A percentile compares a stretch with the other conserved stretches of the same genome.
These are phyloP conservation scores for Aspergillus saccharolyticus DNA, from an alignment of 495 filamentous ascomycete species.

Conservation along the genomic window DNA sequence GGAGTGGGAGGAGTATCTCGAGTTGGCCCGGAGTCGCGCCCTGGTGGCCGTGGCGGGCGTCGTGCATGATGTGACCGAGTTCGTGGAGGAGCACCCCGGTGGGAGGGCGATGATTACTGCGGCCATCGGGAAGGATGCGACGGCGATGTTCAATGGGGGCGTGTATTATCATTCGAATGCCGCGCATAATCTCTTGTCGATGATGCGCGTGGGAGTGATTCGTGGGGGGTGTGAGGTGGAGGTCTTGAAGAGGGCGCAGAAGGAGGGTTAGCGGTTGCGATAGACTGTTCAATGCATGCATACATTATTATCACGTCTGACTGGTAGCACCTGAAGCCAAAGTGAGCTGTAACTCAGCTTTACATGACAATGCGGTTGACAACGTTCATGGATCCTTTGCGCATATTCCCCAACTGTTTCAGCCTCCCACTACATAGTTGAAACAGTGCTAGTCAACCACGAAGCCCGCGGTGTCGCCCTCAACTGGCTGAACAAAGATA, in stretches of 20 bases:
- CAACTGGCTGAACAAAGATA: background rate
- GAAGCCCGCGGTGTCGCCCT: background rate
- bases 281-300: background rate
- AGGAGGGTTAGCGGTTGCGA: slow-evolving; percentile 49
- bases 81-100: slow-evolving; percentile 96
- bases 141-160: slow-evolving; percentile 98
- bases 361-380: too few relatives aligned
- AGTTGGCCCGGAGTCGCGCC: slow-evolving; percentile 80
- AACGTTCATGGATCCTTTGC: too few relatives aligned
- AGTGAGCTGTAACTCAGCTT: too few relatives aligned
- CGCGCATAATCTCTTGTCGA: slow-evolving; percentile 93
- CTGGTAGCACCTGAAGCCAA: too few relatives aligned
- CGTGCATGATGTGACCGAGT: slow-evolving; percentile 89
- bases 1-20: slow-evolving; percentile 92
- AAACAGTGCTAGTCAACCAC: too few relatives aligned
- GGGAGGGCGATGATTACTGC: slow-evolving; percentile 92
- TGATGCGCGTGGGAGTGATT: slow-evolving; percentile 94
- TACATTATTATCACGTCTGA: too few relatives aligned
- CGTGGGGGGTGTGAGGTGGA: slow-evolving; percentile 96
- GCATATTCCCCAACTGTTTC: too few relatives aligned
- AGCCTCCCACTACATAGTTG: too few relatives aligned
- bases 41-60: slow-evolving; percentile 89
- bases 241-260: slow-evolving; percentile 95
- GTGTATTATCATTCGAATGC: slow-evolving; percentile 98
- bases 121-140: slow-evolving; percentile 94